Base-by-base conservation (phyloP, 208 protist genomes). In the Wallacemonas collosoma region DNA sequence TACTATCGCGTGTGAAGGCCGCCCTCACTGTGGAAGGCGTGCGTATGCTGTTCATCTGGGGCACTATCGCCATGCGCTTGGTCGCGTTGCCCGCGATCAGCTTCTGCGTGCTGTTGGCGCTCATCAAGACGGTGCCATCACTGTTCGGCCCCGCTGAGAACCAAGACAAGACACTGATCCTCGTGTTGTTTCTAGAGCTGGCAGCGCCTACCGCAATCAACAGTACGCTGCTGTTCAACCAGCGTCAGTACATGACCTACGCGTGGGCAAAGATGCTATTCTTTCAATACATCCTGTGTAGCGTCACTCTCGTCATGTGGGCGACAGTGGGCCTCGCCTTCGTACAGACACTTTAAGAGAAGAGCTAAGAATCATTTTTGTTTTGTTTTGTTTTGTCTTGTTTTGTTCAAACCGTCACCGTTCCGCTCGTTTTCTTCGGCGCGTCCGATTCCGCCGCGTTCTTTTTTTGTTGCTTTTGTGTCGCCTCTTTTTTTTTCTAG, bases 191-290 rank as follows among this genome's bases (percentile, higher is more conserved):
- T 5, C 57, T 73, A 1, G 75, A 87, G 61, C 45, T 82, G 3
- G 61, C 76, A 0, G 68, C 75, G 1, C 82, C 82, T 3, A 77
- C 79, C 12, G 82, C 82, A 1, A 76, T 87, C 35, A 83, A 87
- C 73, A 79, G 75, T 60, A 68, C 72, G 11, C 56, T 87, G 17
- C 39, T 87, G 15, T 87, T 83, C 69, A 79, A 70, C 44, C 50
- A 63, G n/a, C 62, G 40, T 17, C 63, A 77, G 26, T 87, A 76
- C 67, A 82, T 81, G 75, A 68, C 73, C 38, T 61, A 60, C 2
- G 60, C 62, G 38, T 84, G 79, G 79, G 62, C 82, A 11, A 82
- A 72, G 68, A 80, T 84, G 79, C 66, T 87, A 8, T 79, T 84
- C 62, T 73, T 77, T 44, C 79, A 82, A 66, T 88, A 88, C 73